These are phyloP conservation scores for Mycena crocata DNA, from an alignment of 768 basidiomycete species.

Conservation along the genomic window DNA sequence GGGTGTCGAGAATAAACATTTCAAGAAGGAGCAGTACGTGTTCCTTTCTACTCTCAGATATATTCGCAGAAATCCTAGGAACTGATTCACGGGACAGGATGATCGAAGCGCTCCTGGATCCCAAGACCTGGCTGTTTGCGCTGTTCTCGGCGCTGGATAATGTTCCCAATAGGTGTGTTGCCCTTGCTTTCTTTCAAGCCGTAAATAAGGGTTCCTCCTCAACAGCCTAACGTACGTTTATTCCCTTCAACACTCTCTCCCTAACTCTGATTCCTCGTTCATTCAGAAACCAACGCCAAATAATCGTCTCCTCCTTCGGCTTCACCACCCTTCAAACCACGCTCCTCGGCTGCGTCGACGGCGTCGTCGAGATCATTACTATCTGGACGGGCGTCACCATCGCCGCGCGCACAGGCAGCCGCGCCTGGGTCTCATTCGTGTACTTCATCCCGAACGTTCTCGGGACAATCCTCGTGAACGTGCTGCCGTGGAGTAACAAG, in stretches of 20 bases:
- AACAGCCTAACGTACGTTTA: slow-evolving; percentile 9
- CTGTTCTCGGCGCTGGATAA: slow-evolving; percentile 61
- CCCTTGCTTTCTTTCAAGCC: neutral
- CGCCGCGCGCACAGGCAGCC: slow-evolving; percentile 35
- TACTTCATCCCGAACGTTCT: slow-evolving; percentile 54
- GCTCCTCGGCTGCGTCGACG: slow-evolving; percentile 63
- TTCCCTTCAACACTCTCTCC: neutral
- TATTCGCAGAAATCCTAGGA: neutral
- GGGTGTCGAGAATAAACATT: slow-evolving; percentile 84
- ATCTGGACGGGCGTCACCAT: slow-evolving; percentile 63
- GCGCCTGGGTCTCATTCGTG: slow-evolving; percentile 20
- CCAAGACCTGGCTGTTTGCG: slow-evolving; percentile 72
- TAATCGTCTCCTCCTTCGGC: slow-evolving; percentile 66
- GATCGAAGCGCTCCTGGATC: slow-evolving; percentile 64
- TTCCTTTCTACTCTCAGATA: slow-evolving; percentile 14
- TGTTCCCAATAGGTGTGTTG: slow-evolving; percentile 52
- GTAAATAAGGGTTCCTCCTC: neutral
- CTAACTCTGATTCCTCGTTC: slow-evolving; percentile 38
- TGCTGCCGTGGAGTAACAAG: slow-evolving; percentile 61
- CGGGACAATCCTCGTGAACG: slow-evolving; percentile 58
- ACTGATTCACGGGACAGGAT: slow-evolving; percentile 47
- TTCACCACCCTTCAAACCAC: slow-evolving; percentile 65
- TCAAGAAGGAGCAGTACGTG: slow-evolving; percentile 81
- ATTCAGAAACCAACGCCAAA: slow-evolving; percentile 56
- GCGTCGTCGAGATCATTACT: slow-evolving; percentile 63